phyloP scores from a whole-genome alignment of 345 rosid genomes.

The Citrus trifoliata region DNA sequence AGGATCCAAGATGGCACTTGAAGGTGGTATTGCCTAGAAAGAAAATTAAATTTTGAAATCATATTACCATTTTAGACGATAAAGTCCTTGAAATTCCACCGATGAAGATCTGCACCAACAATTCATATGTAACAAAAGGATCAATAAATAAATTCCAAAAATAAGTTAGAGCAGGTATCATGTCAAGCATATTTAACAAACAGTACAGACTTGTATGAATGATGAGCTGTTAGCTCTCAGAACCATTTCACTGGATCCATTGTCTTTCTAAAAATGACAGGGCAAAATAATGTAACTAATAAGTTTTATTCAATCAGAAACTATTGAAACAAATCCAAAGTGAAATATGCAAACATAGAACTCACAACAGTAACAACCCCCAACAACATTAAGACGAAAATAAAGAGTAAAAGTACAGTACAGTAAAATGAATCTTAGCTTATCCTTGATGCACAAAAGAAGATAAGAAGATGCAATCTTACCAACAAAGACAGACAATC shows the following conservation, averaged over 20 bases:
- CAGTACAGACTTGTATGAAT: neutral
- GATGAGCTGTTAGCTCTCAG: neutral
- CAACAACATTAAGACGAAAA: neutral
- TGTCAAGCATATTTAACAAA: neutral
- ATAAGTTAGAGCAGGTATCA: neutral
- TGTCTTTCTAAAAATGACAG: neutral
- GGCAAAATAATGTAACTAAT: neutral
- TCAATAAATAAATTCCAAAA: constrained; percentile 5
- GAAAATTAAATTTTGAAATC: neutral
- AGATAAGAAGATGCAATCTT: neutral
- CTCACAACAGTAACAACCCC: neutral
- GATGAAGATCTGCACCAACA: constrained; percentile 71
- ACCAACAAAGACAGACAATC: neutral
- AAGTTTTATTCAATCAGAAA: neutral
- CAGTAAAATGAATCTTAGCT: neutral
- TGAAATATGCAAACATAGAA: neutral
- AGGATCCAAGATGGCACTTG: neutral
- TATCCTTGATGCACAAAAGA: neutral
- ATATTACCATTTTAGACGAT: constrained; percentile 79
- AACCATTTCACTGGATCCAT: neutral
- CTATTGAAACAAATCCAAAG: neutral
- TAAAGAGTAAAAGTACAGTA: neutral
- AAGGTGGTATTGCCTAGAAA: constrained; percentile 2
- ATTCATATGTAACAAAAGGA: constrained; percentile 7
- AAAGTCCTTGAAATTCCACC: constrained; percentile 77